Evolutionary conservation across 2,329 filamentous ascomycete genomes (phyloP), one percentile per base, ranked within the genome.

Genomic region (Chrysoporthe cubensis): DNA sequence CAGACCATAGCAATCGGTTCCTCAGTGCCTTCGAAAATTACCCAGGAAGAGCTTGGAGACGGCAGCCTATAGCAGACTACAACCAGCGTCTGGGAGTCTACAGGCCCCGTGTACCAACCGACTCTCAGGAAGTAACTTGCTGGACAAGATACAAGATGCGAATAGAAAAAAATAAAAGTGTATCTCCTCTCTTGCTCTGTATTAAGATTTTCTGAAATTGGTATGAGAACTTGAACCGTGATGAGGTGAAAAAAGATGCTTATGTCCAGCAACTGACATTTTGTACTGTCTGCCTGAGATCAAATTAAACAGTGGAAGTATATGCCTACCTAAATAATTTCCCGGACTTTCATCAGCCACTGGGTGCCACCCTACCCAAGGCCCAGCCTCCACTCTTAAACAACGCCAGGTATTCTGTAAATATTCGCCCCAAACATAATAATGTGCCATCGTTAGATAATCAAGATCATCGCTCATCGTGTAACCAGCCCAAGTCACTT

Each of bases 401-500:
- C 21, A 59, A 42, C 57, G n/a, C 57, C 40, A 43, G 18, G 26
- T 60, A 40, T 60, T 18, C 40, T 43, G 13, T 13, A 50, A n/a
- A 62, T 16, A 21, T 46, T 44, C 26, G 4, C 32, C 32, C 60
- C 32, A 13, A 2, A n/a, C 16, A 26, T n/a, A 50, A 50, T 42
- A 54, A 40, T 44, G 16, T 58, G 2, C 8, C 0, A 50, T 42
- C 46, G 26, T 52, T 16, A 63, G 16, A 32, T 11, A 26, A 13
- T n/a, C 1, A 13, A 34, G 13, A 61, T 34, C 46, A 63, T 43
- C 40, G n/a, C 43, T 16, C 14, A 32, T 32, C 21, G 26, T 54
- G 16, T 42, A n/a, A 4, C 18, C 42, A 54, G 3, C 8, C 48
- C n/a, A 67, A 21, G 8, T 43, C 40, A 5, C 56, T 54, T 80